Evolutionary conservation across 148 eudicot genomes (phyloP), one percentile per base, ranked within the genome.

Genomic region (Diospyros lotus): DNA sequence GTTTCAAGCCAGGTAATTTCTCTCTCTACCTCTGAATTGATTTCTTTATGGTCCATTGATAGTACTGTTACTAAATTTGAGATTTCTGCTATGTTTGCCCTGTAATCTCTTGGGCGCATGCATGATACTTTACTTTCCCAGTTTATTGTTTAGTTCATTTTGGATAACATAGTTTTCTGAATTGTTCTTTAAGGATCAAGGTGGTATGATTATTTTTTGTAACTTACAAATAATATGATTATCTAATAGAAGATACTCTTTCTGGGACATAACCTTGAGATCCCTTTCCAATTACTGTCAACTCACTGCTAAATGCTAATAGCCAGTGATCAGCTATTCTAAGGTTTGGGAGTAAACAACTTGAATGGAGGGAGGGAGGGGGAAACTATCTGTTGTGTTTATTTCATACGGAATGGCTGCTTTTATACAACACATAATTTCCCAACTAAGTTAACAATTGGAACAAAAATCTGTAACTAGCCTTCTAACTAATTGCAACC

Each of bases 1-100:
- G 98, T 78, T 95, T 90, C 78, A 93, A 89, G 76, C 88, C 86
- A 81, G 99, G 99, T 90, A 59, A 58, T 74, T 50, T 66, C 42
- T 46, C 42, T 40, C 41, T 54, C 6, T 42, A n/a, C n/a, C 69
- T 28, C 28, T 28, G 28, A 28, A 28, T 28, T 28, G 28, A 62
- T 3, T 73, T 14, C 73, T 72, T 51, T 73, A 66, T 38, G 76
- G 44, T 75, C 66, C 1, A 45, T 63, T 4, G 18, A 45, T 40
- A 42, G 8, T 38, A 43, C 43, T 58, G 51, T n/a, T 43, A 46
- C 28, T 40, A 41, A 70, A 53, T 14, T 17, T 68, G 3, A 13
- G 9, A 40, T 54, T 14, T 41, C 18, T 5, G 14, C 38, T 56
- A 56, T 6, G 10, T 53, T 53, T 40, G 59, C 4, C 59, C 2